Evolutionary conservation across 164 flowering plant genomes (phyloP), one percentile per base, ranked within the genome.

Genomic region (Aristolochia californica): DNA sequence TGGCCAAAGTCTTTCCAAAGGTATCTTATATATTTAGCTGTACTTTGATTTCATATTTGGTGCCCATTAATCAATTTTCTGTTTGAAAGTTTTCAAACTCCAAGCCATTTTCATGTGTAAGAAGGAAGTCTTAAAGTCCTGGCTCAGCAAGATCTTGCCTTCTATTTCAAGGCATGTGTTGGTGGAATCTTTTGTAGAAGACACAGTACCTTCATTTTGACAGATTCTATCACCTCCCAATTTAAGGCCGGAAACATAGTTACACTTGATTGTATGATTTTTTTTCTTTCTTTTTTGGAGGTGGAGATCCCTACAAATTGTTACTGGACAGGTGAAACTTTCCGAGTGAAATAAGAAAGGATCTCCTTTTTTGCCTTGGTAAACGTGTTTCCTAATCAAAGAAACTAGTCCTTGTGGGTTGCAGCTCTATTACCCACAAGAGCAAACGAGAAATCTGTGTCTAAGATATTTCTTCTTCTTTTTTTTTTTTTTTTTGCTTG

Each of bases 1-100:
- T 94, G 99, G 99, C 97, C 99, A 34, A 94, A 81, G 72, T 84
- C 95, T 63, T 77, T 76, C 52, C 88, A 84, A 2, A 88, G 97
- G 99, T 94, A 70, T 60, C 16, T 48, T 26, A n/a, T n/a, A n/a
- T 48, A 26, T 48, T 28, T 61, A 45, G 21, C 11, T 28, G 5
- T 23, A 2, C 10, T 23, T 10, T 50, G 15, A 50, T 1, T 21
- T 49, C 13, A 49, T 50, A 50, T 23, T n/a, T n/a, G n/a, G n/a
- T n/a, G n/a, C n/a, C n/a, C 17, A 48, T 30, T 5, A 13, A 13
- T 50, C 12, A 15, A 43, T 48, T 54, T 44, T 22, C 0, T n/a
- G n/a, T 44, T 14, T 23, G 28, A n/a, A 40, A 56, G 58, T 21
- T 56, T 62, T 53, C 80, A 94, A 97, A 68, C 72, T 66, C 70